Evolutionary conservation across 179 eudicot genomes (phyloP), one percentile per base, ranked within the genome.

Genomic region (Patellifolia procumbens): DNA sequence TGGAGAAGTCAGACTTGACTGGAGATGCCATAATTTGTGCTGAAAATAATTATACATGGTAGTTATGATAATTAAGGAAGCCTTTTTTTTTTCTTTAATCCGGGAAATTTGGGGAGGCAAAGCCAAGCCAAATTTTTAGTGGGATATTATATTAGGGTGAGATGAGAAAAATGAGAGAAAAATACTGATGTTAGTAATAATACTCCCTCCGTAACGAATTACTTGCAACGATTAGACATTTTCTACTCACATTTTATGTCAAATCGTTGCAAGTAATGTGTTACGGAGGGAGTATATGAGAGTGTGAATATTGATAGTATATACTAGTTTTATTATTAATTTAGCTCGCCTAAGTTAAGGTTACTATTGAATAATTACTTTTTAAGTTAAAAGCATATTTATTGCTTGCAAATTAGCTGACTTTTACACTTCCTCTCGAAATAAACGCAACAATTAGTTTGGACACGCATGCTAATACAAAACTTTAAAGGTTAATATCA

Each of bases 1-100:
- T 51, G 85, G 81, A 7, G 98, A 93, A 62, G 95, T 93, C 28
- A 76, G 93, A 78, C 86, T 91, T 32, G 98, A 93, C 52, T 93
- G 98, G 97, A 86, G 93, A 90, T 91, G 76, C 51, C 82, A 79
- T 72, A 74, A 75, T 72, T 51, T 48, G 52, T 35, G 45, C 28
- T 29, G 8, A 0, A 16, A 24, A 16, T 24, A n/a, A 26, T 19
- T 22, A 10, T 55, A 2, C 4, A 20, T 5, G n/a, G 22, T 32
- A 7, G 0, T 9, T 7, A 22, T 4, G 7, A 5, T 3, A 5
- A 22, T 9, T 17, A 51, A 26, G 5, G 22, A 64, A 10, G 2
- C 20, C 15, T 74, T 46, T 48, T n/a, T 0, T 13, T 22, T 22
- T 22, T 51, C 7, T 13, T 1, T 22, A n/a, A n/a, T 16, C 5